Evolutionary conservation across 2,329 filamentous ascomycete genomes (phyloP).

Genomic region (Colletotrichum tamarilloi): DNA sequence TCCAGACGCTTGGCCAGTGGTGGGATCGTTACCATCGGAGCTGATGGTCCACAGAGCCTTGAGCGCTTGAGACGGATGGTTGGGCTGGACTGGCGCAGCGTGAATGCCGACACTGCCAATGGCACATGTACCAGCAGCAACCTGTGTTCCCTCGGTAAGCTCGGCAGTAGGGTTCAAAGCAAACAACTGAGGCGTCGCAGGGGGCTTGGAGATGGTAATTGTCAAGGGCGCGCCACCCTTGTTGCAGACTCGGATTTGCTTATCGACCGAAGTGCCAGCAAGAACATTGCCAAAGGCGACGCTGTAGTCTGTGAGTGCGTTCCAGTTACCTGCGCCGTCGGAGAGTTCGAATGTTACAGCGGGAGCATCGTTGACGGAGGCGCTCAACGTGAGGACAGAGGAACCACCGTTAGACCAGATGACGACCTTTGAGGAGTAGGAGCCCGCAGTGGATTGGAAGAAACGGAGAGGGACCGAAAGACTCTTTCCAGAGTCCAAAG

Average conservation of each 20-base stretch:
- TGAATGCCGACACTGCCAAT: slow-evolving; percentile 46
- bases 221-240: slow-evolving; percentile 48
- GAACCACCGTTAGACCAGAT: slow-evolving; percentile 50
- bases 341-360: slow-evolving; percentile 48
- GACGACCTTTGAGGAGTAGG: slow-evolving; percentile 47
- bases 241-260: slow-evolving; percentile 50
- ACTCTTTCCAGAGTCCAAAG: slow-evolving; percentile 44
- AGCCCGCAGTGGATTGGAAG: slow-evolving; percentile 43
- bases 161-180: slow-evolving; percentile 46
- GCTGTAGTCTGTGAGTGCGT: slow-evolving; percentile 29
- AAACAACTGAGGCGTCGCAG: slow-evolving; percentile 44
- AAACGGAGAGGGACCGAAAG: slow-evolving; percentile 48
- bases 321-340: slow-evolving; percentile 46
- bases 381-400: slow-evolving; percentile 45
- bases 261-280: slow-evolving; percentile 42
- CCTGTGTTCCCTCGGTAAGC: slow-evolving; percentile 47
- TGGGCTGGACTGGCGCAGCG: slow-evolving; percentile 43
- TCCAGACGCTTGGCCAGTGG: slow-evolving; percentile 44
- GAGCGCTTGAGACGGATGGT: slow-evolving; percentile 43
- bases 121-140: slow-evolving; percentile 44
- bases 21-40: slow-evolving; percentile 49
- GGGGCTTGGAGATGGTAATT: slow-evolving; percentile 52
- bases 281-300: slow-evolving; percentile 47
- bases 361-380: slow-evolving; percentile 46
- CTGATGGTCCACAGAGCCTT: slow-evolving; percentile 52